Evolutionary conservation across 1,284 basidiomycete genomes (phyloP).

Genomic region (Pseudozyma hubeiensis): DNA sequence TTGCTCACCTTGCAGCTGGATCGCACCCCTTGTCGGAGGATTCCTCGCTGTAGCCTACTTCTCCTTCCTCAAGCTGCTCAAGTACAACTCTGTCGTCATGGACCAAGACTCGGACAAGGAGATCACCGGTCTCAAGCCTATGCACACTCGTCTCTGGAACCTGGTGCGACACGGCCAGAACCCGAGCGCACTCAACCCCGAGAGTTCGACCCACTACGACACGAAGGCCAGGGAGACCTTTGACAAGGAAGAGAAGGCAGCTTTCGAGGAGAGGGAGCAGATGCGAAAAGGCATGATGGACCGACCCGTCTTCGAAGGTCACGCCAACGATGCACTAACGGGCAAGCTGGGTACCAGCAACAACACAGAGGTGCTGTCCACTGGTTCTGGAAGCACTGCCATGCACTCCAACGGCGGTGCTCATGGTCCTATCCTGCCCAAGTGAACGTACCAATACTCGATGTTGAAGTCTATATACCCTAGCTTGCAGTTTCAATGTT

Average conservation of each 20-base stretch:
- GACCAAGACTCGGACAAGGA: constrained; percentile 55
- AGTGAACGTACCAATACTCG: constrained; percentile 4
- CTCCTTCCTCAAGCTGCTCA: constrained; percentile 32
- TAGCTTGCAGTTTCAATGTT: not conserved
- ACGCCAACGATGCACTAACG: constrained; percentile 11
- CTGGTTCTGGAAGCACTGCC: constrained; percentile 21
- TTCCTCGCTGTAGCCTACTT: constrained; percentile 30
- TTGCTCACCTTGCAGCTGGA: constrained; percentile 20
- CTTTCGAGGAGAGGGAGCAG: constrained; percentile 20
- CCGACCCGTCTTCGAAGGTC: constrained; percentile 33
- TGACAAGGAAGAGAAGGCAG: constrained; percentile 24
- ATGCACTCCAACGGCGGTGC: constrained; percentile 4
- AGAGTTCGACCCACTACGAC: constrained; percentile 38
- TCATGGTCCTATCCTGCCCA: constrained; percentile 19
- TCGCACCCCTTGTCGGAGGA: constrained; percentile 35
- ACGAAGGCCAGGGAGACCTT: constrained; percentile 21
- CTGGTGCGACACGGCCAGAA: constrained; percentile 32
- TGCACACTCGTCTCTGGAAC: constrained; percentile 43
- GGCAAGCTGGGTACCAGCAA: constrained; percentile 5
- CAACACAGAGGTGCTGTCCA: constrained; percentile 14
- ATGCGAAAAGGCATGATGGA: constrained; percentile 24
- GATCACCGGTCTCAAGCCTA: constrained; percentile 41
- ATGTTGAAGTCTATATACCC: not conserved
- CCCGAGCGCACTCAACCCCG: constrained; percentile 34
- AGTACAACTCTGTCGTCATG: constrained; percentile 45